Evolutionary conservation across 2,329 filamentous ascomycete genomes (phyloP), one percentile per base, ranked within the genome.

Genomic region (Chaetothyriales sp.): DNA sequence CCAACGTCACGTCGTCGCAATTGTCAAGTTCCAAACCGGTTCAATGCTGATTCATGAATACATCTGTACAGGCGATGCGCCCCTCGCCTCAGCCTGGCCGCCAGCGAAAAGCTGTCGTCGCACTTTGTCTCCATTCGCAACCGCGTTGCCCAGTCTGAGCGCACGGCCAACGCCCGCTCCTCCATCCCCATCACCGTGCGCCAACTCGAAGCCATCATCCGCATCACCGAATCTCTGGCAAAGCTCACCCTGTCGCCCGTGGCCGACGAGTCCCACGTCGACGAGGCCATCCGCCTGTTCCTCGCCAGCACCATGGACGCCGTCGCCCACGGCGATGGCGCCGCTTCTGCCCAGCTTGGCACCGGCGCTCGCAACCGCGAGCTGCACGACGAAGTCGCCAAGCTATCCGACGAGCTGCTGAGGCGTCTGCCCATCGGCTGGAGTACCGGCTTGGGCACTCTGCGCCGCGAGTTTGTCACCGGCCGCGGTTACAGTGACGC

Each of bases 101-200:
- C 92, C 0, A 86, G 90, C 0, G 92, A 97, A 70, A 95, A 95
- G 69, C 81, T 98, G 13, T 94, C 88, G 0, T 95, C 88, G 1
- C 90, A 98, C 69, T 98, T 98, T 63, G 92, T 98, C 55, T 89
- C 87, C 56, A 97, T 98, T 67, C 82, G 92, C 53, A 83, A 87
- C 57, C 90, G 97, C 70, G 89, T 98, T 5, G 90, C 95, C 67
- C 84, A 87, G 20, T 83, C 87, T 1, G 92, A 98, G 67, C 75
- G 94, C 45, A 86, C 94, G 63, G 85, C 89, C 57, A 94, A 95
- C 67, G 78, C 85, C 43, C 85, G 92, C 18, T 94, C 87, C 5
- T 92, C 86, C 18, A 97, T 98, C 62, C 92, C 92, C 49, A 98
- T 98, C 68, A 98, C 92, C 0, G 86, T 98, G 49, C 89, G 92